phyloP scores from a whole-genome alignment of 148 eudicot genomes.

The Chenopodium berlandieri region DNA sequence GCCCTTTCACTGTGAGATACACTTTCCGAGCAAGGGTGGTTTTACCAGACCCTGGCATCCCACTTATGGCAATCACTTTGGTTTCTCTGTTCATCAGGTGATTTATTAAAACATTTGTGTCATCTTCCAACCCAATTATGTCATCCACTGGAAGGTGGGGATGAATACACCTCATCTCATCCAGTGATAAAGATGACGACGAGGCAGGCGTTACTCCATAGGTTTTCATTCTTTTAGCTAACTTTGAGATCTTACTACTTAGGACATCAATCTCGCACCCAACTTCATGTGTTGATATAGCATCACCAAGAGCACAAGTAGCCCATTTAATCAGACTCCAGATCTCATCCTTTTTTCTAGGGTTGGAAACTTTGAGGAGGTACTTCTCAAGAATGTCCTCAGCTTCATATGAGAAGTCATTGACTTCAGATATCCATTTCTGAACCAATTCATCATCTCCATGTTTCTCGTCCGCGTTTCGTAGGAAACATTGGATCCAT shows the following conservation, averaged over 20 bases:
- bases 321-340: background rate
- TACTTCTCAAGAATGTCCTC: slow-evolving; percentile 12
- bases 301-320: background rate
- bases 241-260: slow-evolving; percentile 5
- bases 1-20: background rate
- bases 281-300: background rate
- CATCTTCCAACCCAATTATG: background rate
- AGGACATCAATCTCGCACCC: background rate
- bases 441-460: background rate
- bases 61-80: background rate
- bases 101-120: background rate
- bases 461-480: background rate
- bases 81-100: background rate
- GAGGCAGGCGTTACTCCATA: background rate
- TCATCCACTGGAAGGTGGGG: background rate
- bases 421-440: slow-evolving; percentile 7
- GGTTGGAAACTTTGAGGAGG: slow-evolving; percentile 7
- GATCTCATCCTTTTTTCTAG: background rate
- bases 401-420: slow-evolving; percentile 15
- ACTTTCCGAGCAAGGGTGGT: slow-evolving; percentile 9
- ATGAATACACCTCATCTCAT: background rate
- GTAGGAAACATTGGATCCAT: slow-evolving; percentile 8
- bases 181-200: no score
- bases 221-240: background rate
- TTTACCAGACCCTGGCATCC: background rate